Conservation (phyloP, 441 rosid genomes). For the Viola pubescens region DNA sequence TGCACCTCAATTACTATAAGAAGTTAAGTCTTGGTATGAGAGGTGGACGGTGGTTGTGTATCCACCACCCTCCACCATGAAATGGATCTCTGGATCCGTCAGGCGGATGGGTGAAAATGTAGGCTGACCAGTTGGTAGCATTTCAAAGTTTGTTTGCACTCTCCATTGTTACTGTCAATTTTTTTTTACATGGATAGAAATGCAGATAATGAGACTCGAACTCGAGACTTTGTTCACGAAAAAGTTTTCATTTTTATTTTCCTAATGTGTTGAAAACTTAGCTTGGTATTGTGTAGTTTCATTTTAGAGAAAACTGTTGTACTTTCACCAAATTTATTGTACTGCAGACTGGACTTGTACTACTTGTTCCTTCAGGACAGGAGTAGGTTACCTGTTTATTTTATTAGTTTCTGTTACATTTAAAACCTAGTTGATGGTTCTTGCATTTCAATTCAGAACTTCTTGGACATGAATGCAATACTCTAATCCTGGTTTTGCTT, state of each 20-base stretch:
- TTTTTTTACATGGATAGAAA: too few species aligned
- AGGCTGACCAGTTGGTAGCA: constrained; percentile 10
- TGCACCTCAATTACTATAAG: neutral
- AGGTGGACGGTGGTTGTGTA: constrained; percentile 21
- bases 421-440: neutral
- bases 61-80: too few species aligned
- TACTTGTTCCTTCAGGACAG: constrained; percentile 4
- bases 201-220: too few species aligned
- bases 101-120: constrained; percentile 14
- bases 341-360: constrained; percentile 11
- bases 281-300: neutral
- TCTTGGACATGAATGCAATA: too few species aligned
- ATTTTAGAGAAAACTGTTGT: neutral
- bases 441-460: constrained; percentile 1
- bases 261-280: constrained; percentile 5
- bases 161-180: too few species aligned
- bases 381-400: constrained; percentile 3
- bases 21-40: constrained; percentile 5
- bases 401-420: neutral
- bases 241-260: neutral
- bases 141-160: too few species aligned
- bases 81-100: too few species aligned
- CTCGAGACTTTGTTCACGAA: too few species aligned
- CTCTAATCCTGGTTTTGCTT: too few species aligned
- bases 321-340: constrained; percentile 15